Base-by-base conservation (phyloP, 192 early-diverging fungal genomes). In the Coemansia sp. region DNA sequence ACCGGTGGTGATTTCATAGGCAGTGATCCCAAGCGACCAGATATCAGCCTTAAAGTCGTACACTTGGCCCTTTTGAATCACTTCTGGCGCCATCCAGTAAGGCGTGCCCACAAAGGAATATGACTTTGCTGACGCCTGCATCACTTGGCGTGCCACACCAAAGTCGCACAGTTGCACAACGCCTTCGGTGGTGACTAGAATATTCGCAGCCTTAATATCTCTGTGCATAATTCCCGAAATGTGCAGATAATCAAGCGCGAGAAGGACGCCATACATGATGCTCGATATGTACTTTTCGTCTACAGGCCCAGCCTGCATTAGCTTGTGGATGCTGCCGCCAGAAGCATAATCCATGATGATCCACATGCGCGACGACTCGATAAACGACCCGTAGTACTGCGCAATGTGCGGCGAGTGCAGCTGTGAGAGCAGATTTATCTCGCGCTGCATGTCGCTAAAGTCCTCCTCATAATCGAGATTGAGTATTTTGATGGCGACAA, bases 11-110 rank as follows among this genome's bases (percentile, higher is more conserved):
- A 99, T 90, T 69, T 99, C 98, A 54, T 97, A 96, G 26, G 97
- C 91, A 6, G 98, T 98, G 71, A 99, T 98, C 6, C 98, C 98
- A 37, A 99, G 85, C 0, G 95, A 98, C 98, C 98, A 99, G 42
- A 99, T 96, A 75, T 99, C 98, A n/a, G 93, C 95, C 88, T 96
- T 96, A 63, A 85, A 94, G 64, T 95, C 96, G 70, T 98, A 97
- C 6, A 90, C 83, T 69, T 92, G 77, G 54, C 94, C 94, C 77
- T 91, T 87, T 39, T 77, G 85, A 63, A 93, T 91, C 5, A 93
- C 91, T 61, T 94, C 93, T 4, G 93, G 93, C 8, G 93, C 93
- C 91, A 94, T 93, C 91, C 92, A 94, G 72, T 92, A 92, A 49
- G 92, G 92, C 38, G 92, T 93, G 8, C 98, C 98, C 53, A 98